Conservation (phyloP, 2,329 filamentous ascomycete genomes). For the Sclerotinia spermophila region DNA sequence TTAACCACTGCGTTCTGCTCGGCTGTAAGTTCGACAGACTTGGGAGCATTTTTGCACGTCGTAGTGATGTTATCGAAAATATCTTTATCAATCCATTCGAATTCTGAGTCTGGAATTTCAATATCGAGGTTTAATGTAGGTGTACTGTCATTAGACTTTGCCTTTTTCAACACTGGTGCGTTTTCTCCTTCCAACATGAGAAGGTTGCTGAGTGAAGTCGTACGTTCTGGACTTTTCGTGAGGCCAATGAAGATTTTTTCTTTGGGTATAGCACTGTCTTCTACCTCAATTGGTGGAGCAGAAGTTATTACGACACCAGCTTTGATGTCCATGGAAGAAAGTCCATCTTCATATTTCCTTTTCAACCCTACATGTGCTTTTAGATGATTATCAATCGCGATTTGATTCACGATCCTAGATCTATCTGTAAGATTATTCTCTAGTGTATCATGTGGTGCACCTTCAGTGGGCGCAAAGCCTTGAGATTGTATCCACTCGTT, state of each 20-base stretch:
- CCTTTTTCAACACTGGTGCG: neutral
- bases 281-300: neutral
- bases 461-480: neutral
- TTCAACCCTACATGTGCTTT: neutral
- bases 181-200: neutral
- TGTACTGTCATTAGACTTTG: neutral
- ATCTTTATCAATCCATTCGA: slow-evolving; percentile 3
- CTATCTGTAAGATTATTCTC: neutral
- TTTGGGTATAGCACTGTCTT: neutral
- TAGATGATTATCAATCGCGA: neutral
- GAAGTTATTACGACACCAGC: neutral
- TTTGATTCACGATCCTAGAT: neutral
- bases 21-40: slow-evolving; percentile 24
- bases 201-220: neutral
- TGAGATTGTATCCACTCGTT: slow-evolving; percentile 12
- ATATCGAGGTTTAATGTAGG: neutral
- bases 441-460: neutral
- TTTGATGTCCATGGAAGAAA: neutral
- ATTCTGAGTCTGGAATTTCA: neutral
- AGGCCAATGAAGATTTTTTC: neutral
- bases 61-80: neutral
- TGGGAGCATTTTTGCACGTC: neutral
- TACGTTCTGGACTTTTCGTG: neutral
- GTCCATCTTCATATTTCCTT: neutral
- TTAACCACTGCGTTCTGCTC: slow-evolving; percentile 29